phyloP scores from a whole-genome alignment of 345 rosid genomes.

The Rhizophora apiculata region DNA sequence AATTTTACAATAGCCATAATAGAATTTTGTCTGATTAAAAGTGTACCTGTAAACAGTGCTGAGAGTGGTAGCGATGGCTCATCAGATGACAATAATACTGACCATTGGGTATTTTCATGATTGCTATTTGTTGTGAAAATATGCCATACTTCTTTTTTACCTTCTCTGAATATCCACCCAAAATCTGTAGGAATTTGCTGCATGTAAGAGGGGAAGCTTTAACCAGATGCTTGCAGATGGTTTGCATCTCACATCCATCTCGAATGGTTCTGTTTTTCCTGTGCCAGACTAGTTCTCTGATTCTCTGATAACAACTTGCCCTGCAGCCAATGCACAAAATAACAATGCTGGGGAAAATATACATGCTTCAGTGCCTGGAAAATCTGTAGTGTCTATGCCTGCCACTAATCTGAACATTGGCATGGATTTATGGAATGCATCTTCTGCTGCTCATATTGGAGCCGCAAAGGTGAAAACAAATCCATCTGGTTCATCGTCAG shows the following conservation, averaged over 20 bases:
- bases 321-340: conserved; percentile 61
- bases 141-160: conserved; percentile 5
- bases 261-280: conserved; percentile 4
- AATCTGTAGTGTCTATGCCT: conserved; percentile 54
- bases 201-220: conserved; percentile 61
- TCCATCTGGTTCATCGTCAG: conserved; percentile 37
- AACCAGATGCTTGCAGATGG: conserved; percentile 88
- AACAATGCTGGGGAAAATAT: conserved; percentile 40
- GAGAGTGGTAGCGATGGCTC: conserved; percentile 94
- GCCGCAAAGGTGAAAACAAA: conserved; percentile 54
- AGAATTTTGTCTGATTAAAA: conserved; percentile 15
- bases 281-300: conserved; percentile 17
- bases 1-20: background rate
- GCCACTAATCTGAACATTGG: conserved; percentile 83
- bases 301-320: conserved; percentile 11
- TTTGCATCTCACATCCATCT: conserved; percentile 23
- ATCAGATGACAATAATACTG: conserved; percentile 70
- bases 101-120: conserved; percentile 51
- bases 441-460: conserved; percentile 53
- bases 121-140: background rate
- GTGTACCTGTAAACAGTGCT: conserved; percentile 47
- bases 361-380: conserved; percentile 55
- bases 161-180: background rate
- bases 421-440: conserved; percentile 80
- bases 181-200: conserved; percentile 47